Conservation (phyloP, 1,139 yeast genomes). For the Candida mesenterica region DNA sequence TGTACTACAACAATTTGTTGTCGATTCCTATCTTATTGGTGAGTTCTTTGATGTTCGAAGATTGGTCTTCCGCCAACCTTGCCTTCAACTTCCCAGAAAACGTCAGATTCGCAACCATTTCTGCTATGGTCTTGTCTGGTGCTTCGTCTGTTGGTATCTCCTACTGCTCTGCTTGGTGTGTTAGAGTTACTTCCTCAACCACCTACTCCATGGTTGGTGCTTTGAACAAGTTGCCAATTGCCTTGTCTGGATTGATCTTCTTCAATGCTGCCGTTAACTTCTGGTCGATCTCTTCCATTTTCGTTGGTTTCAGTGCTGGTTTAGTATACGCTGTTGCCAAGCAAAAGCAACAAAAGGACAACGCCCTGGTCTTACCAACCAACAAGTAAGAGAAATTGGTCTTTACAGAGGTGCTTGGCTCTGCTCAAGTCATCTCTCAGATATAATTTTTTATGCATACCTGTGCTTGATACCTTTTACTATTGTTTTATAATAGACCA, state of each 20-base stretch:
- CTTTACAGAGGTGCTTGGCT: background rate
- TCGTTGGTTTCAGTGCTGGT: conserved; percentile 92
- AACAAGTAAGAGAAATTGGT: conserved; percentile 15
- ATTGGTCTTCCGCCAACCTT: conserved; percentile 85
- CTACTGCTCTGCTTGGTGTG: conserved; percentile 99
- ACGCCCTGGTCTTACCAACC: conserved; percentile 44
- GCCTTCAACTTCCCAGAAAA: conserved; percentile 74
- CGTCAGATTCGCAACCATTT: conserved; percentile 61
- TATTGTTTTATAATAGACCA: background rate
- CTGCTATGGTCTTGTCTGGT: conserved; percentile 90
- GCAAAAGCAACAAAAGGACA: conserved; percentile 59
- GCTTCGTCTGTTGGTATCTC: conserved; percentile 94
- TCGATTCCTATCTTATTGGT: conserved; percentile 84
- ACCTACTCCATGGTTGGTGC: conserved; percentile 99
- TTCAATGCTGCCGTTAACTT: conserved; percentile 94
- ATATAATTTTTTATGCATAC: too few relatives aligned
- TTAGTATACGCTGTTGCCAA: conserved; percentile 92
- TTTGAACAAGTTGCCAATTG: conserved; percentile 95
- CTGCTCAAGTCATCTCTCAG: too few relatives aligned
- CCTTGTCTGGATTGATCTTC: conserved; percentile 88
- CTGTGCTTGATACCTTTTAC: background rate
- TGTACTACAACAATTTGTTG: conserved; percentile 93
- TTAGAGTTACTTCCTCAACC: conserved; percentile 96
- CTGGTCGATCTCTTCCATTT: conserved; percentile 85
- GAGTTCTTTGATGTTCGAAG: conserved; percentile 77